Percentiles rank a stretch among this genome's conserved stretches.
phyloP scores from a whole-genome alignment of 345 rosid species.

The Citrus maxima region DNA sequence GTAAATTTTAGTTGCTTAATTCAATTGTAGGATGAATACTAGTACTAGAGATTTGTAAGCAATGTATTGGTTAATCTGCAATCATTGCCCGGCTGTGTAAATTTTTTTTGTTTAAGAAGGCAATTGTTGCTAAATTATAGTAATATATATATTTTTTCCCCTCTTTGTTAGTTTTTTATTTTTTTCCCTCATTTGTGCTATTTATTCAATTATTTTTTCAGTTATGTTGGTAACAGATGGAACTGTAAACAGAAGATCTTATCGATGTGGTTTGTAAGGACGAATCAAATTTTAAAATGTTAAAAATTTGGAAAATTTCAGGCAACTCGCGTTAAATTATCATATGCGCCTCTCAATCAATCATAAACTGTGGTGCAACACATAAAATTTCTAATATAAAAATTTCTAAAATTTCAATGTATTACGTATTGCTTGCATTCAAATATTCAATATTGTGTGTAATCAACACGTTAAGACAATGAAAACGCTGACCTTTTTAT shows the following conservation, averaged over 20 bases:
- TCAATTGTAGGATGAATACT: conserved; percentile 4
- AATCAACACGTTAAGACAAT: not conserved
- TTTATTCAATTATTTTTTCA: not conserved
- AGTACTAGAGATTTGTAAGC: not conserved
- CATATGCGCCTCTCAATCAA: too few relatives aligned
- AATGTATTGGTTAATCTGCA: conserved; percentile 9
- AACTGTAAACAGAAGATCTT: not conserved
- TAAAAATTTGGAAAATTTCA: not conserved
- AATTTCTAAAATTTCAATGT: too few relatives aligned
- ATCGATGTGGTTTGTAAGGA: not conserved
- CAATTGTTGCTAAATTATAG: conserved; percentile 6
- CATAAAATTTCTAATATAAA: too few relatives aligned
- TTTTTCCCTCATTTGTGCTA: not conserved
- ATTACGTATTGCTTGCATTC: too few relatives aligned
- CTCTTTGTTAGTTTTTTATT: not conserved
- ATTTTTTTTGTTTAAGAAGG: conserved; percentile 2
- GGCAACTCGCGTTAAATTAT: too few relatives aligned
- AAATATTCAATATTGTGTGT: too few relatives aligned
- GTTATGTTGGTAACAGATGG: not conserved
- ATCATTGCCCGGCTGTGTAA: conserved; percentile 3
- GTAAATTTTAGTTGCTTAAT: not conserved
- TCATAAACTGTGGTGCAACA: too few relatives aligned
- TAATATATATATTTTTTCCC: too few relatives aligned
- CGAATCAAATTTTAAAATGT: not conserved
- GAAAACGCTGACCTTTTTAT: too few relatives aligned